Conservation (phyloP, 371 early-diverging fungal species). For the Zychaea mexicana region DNA sequence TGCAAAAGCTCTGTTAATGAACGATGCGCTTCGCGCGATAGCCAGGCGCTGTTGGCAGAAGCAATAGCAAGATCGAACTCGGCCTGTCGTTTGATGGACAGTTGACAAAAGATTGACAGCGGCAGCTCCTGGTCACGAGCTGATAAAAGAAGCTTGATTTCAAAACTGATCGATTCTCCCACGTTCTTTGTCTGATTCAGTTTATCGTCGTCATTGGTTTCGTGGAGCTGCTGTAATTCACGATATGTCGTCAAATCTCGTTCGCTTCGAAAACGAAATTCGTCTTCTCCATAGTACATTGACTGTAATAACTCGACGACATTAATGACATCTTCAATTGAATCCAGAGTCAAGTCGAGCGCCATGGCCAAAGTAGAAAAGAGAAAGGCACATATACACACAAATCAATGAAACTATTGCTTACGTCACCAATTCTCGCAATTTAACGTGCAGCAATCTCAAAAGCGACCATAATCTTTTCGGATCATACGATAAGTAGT, state of each 20-base stretch:
- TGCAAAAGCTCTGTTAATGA: slow-evolving; percentile 13
- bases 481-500: no score
- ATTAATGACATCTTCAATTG: slow-evolving; percentile 4
- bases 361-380: background rate
- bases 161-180: slow-evolving; percentile 2
- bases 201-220: background rate
- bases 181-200: background rate
- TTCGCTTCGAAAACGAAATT: slow-evolving; percentile 10
- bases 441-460: no score
- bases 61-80: slow-evolving; percentile 33
- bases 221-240: background rate
- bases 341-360: background rate
- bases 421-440: background rate
- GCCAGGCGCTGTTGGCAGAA: slow-evolving; percentile 27
- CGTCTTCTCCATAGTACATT: slow-evolving; percentile 19
- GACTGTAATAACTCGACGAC: slow-evolving; percentile 15
- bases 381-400: background rate
- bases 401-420: no score
- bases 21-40: slow-evolving; percentile 33
- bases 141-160: background rate
- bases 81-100: background rate
- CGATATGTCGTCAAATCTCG: background rate
- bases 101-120: background rate
- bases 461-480: no score
- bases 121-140: background rate